Evolutionary conservation across 2,329 filamentous ascomycete species (phyloP).

Genomic region (Cryoendolithus antarcticus): DNA sequence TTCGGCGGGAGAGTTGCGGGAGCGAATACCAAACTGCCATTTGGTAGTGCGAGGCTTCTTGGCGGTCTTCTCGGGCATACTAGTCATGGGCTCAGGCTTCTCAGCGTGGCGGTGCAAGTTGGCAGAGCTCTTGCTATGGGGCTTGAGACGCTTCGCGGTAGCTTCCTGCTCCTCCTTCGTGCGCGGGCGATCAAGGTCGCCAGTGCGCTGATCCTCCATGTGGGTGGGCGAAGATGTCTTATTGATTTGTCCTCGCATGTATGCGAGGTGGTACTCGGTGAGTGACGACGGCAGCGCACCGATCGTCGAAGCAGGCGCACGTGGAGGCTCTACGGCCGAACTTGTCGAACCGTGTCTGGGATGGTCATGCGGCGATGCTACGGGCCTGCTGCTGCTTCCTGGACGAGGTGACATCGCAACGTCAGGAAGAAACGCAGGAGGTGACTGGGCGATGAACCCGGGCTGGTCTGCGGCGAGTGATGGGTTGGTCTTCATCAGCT

Average conservation of each 20-base stretch:
- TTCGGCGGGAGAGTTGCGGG: constrained; percentile 85
- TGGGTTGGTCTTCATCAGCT: constrained; percentile 86
- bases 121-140: constrained; percentile 56
- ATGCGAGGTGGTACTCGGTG: constrained; percentile 80
- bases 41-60: constrained; percentile 72
- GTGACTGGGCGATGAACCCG: constrained; percentile 45
- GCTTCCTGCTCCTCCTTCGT: constrained; percentile 60
- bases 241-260: constrained; percentile 55
- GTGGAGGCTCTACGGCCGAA: constrained; percentile 27
- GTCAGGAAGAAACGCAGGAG: constrained; percentile 33
- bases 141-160: constrained; percentile 68
- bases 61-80: constrained; percentile 34
- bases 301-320: constrained; percentile 58
- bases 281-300: constrained; percentile 85
- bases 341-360: constrained; percentile 19
- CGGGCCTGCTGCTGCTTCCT: constrained; percentile 22
- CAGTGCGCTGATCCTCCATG: constrained; percentile 17
- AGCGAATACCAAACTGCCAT: constrained; percentile 97
- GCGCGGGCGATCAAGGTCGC: constrained; percentile 34
- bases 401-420: constrained; percentile 23
- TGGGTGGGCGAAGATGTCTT: constrained; percentile 18
- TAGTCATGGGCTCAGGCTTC: constrained; percentile 43
- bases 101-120: constrained; percentile 18
- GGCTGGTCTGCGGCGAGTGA: constrained; percentile 41
- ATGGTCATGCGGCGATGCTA: constrained; percentile 4